Evolutionary conservation across 2,329 filamentous ascomycete genomes (phyloP), one percentile per base, ranked within the genome.

Genomic region (Trichophyton mentagrophytes): DNA sequence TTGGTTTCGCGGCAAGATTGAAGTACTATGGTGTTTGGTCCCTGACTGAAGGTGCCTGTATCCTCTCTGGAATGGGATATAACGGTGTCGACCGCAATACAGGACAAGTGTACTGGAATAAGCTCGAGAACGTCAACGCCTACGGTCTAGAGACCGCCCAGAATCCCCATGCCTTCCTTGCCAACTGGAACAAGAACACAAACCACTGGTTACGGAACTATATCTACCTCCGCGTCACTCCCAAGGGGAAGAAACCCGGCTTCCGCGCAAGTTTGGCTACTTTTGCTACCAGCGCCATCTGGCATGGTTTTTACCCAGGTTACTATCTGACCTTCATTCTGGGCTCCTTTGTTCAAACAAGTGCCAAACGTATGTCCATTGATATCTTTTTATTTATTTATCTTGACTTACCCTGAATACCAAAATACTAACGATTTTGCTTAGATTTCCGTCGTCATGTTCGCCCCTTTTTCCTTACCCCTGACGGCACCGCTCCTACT

Each of bases 11-110:
- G 1, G 81, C 87, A 3, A 85, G 93, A 22, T 83, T 89, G 68
- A 99, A 99, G 76, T 99, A 96, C 76, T 99, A 99, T 69, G 93
- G 90, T 40, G 90, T 96, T 3, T 99, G 93, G 93, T 85, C 84
- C 44, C 75, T 99, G 66, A 91, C 92, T 0, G 93, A 99, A 73
- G 93, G 93, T 17, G 85, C 92, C 17, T 99, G 93, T 70, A 96
- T 99, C 64, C 82, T 99, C 17, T 86, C 90, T 7, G 93, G 93
- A 3, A 83, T 99, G 65, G 93, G 93, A 49, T 99, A 93, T 76
- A 96, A 96, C 69, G 92, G 93, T 36, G 80, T 99, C 17, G 90
- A 99, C 69, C 84, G 88, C 2, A 82, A 83, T 60, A 92, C 89
- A 0, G 90, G 89, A 61, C 90, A 88, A 70, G 86, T 95, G 1